Evolutionary conservation across 2,329 filamentous ascomycete species (phyloP), one percentile per base, ranked within the genome.

Genomic region (Aureobasidium sp.): DNA sequence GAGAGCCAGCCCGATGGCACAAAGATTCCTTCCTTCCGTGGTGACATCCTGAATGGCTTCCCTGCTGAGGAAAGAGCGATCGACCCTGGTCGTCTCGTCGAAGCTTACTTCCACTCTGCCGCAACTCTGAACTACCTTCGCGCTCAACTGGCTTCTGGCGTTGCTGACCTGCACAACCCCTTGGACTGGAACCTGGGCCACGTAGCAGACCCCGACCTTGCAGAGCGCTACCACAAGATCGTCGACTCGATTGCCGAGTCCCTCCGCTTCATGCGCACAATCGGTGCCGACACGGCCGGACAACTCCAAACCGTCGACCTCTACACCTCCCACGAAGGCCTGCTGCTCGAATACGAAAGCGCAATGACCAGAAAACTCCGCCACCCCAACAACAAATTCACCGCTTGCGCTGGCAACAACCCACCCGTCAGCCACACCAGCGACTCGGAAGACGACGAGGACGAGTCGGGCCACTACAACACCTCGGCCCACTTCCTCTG

Each of bases 401-500:
- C 40, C 29, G 42, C 43, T 27, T 63, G 69, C 63, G 65, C 67
- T 57, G 55, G 37, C 10, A 19, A 2, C 11, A 35, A n/a, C n/a
- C n/a, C 33, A 3, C 33, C 33, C 10, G 33, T 35, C 63, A 59
- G 64, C 65, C 59, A 35, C 43, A 66, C 3, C 35, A 59, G 55
- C 35, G 53, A 42, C 55, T 43, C 33, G 17, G 64, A 68, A 51
- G 70, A 64, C 68, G 43, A 68, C 68, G 60, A 65, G 58, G 54
- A 64, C 51, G 38, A 45, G 13, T 83, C 83, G 69, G 85, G 86
- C 69, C 95, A 89, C 81, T 97, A 95, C 77, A 88, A 96, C 75
- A 97, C 93, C 0, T 95, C 90, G 4, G 90, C 90, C 0, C 94
- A 99, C 73, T 97, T 99, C 78, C 82, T 99, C 72, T 99, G 94